phyloP scores from a whole-genome alignment of 2,329 filamentous ascomycete species.

The Verticillium albo-atrum region DNA sequence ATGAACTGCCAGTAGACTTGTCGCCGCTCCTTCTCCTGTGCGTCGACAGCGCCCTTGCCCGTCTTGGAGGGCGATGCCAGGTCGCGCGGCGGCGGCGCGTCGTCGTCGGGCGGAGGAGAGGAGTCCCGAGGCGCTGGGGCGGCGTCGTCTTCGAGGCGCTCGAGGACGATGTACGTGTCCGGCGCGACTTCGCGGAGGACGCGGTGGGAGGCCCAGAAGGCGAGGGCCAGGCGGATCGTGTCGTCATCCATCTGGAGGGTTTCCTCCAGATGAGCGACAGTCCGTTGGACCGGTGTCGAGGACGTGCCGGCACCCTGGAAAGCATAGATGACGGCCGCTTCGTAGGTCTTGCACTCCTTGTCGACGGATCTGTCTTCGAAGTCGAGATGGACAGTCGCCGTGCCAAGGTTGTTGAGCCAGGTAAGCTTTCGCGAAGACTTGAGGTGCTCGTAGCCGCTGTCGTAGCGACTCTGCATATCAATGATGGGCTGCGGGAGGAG shows the following conservation, averaged over 20 bases:
- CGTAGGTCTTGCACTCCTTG: slow-evolving; percentile 74
- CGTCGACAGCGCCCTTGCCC: slow-evolving; percentile 43
- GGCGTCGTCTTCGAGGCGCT: slow-evolving; percentile 47
- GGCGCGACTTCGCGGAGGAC: slow-evolving; percentile 55
- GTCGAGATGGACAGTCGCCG: slow-evolving; percentile 75
- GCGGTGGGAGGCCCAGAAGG: slow-evolving; percentile 65
- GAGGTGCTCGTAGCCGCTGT: slow-evolving; percentile 69
- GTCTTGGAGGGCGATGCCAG: slow-evolving; percentile 42
- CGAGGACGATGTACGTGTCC: slow-evolving; percentile 63
- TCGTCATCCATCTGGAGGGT: slow-evolving; percentile 69
- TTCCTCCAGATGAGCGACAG: slow-evolving; percentile 49
- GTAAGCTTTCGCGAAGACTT: slow-evolving; percentile 83
- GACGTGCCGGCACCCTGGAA: slow-evolving; percentile 50
- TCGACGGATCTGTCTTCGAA: slow-evolving; percentile 73
- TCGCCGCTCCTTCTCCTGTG: slow-evolving; percentile 57
- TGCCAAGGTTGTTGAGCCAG: slow-evolving; percentile 81
- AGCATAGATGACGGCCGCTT: slow-evolving; percentile 81
- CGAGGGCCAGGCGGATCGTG: slow-evolving; percentile 62
- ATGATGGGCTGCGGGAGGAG: slow-evolving; percentile 54
- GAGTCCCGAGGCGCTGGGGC: slow-evolving; percentile 21
- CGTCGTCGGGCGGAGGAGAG: slow-evolving; percentile 16
- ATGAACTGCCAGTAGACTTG: slow-evolving; percentile 88
- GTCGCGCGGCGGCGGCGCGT: slow-evolving; percentile 10
- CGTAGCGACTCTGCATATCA: slow-evolving; percentile 65
- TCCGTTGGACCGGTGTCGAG: slow-evolving; percentile 31